phyloP scores from a whole-genome alignment of 768 basidiomycete genomes.

The Pulveroboletus sp. region DNA sequence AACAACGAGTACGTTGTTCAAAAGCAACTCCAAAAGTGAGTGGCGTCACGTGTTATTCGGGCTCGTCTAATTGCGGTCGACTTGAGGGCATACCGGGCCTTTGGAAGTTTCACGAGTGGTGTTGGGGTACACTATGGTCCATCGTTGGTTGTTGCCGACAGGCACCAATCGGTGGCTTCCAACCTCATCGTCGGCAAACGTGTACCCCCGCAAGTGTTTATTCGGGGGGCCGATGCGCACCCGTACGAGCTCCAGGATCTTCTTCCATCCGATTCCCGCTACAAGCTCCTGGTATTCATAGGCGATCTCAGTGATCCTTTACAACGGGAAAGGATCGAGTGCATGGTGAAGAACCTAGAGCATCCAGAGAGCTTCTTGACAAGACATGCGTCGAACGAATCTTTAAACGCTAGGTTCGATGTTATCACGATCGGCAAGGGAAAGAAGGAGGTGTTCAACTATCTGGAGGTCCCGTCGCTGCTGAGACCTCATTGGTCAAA shows the following conservation, averaged over 20 bases:
- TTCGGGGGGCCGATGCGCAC: constrained; percentile 43
- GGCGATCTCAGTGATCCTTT: constrained; percentile 29
- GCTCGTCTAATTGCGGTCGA: not conserved
- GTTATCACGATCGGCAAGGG: constrained; percentile 27
- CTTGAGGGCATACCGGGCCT: constrained; percentile 39
- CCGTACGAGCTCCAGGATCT: constrained; percentile 48
- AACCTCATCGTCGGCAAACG: constrained; percentile 46
- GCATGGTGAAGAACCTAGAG: constrained; percentile 27
- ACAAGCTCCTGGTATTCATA: constrained; percentile 44
- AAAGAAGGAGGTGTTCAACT: constrained; percentile 31
- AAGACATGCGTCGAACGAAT: constrained; percentile 18
- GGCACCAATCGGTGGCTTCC: constrained; percentile 35
- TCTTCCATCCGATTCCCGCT: constrained; percentile 43
- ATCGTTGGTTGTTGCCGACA: constrained; percentile 33
- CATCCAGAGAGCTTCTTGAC: constrained; percentile 23
- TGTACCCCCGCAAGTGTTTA: constrained; percentile 42
- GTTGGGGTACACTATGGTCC: constrained; percentile 45
- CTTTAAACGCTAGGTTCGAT: constrained; percentile 30
- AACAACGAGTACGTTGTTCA: constrained; percentile 35
- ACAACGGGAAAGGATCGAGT: constrained; percentile 24
- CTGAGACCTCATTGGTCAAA: constrained; percentile 40
- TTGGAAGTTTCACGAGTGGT: constrained; percentile 44
- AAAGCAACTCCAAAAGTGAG: constrained; percentile 42
- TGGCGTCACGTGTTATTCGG: not conserved
- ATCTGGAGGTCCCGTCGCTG: constrained; percentile 27